Evolutionary conservation across 1,139 yeast genomes (phyloP), one percentile per base, ranked within the genome.

Genomic region (Candida sanyaensis): DNA sequence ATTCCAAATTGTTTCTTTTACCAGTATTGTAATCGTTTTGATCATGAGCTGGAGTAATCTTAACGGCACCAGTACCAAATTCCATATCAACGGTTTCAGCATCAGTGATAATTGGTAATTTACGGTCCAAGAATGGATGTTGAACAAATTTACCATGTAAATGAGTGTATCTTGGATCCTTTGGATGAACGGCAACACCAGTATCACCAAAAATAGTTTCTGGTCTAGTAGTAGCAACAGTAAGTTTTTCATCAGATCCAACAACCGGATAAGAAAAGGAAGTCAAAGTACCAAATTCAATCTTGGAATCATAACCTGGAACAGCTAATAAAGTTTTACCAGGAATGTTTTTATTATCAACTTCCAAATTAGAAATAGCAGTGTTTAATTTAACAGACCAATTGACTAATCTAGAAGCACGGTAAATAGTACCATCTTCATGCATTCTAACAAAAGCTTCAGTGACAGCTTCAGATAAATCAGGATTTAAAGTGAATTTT

Each of bases 41-140:
- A 71, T 93, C 99, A 69, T 93, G 99, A 46, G 96, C 97, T 51
- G 99, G 99, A 23, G 99, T 93, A 65, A 93, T 93, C 74, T 93
- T 93, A 56, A 93, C 99, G 40, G 99, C 99, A 86, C 99, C 99
- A 56, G 99, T 93, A 79, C 99, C 99, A 60, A 93, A 93, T 69
- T 89, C 96, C 98, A 93, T 93, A 69, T 93, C 99, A 55, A 93
- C 99, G 37, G 98, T 95, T 71, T 90, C 96, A 36, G 85, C 66
- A 67, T 93, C 99, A 48, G 92, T 81, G 53, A 93, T 76, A 64
- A 93, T 90, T 56, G 99, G 99, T 49, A 93, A 71, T 63, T 82
- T 78, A 67, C 92, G 86, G 64, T 87, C 89, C 59, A 90, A 73
- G 71, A 93, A 88, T 53, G 99, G 99, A 71, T 93, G 99, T 57